Base-by-base conservation (phyloP, 2,329 filamentous ascomycete genomes). In the Trichoderma cornu-damae region DNA sequence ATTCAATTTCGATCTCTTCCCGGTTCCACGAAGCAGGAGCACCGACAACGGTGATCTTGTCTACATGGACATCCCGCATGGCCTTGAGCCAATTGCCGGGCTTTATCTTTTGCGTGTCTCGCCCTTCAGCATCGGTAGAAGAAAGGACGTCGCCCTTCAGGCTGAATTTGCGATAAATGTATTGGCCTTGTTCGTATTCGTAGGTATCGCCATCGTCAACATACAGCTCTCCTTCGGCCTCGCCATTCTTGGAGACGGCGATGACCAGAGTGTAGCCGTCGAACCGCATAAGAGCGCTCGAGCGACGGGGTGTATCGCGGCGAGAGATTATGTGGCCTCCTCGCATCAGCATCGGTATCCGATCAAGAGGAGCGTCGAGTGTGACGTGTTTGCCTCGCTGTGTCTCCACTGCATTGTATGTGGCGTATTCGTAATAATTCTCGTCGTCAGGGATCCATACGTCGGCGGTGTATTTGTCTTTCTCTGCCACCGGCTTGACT, bases 201-300 rank as follows among this genome's bases (percentile, higher is more conserved):
- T 92, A 99, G 1, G 88, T 89, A 72, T 97, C 92, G 47, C 94
- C 94, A 63, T 99, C 94, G 68, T 99, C 94, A 28, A 90, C 78
- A 68, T 99, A 99, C 6, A 99, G 76, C 48, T 88, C 86, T 26
- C 94, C 94, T 47, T 87, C 82, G 0, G 93, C 90, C 4, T 67
- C 57, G 18, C 74, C 78, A 48, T 63, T 60, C 65, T 86, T 83
- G 53, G 87, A 85, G 30, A 95, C 77, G 1, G 70, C 62, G 2
- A 97, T 79, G 2, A 99, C 86, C 1, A 99, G 82, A 0, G 94
- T 99, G 76, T 96, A 96, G 38, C 95, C 92, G 70, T 99, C 94
- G 72, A 86, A 96, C 66, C 84, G 88, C 94, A 97, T 97, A 44
- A 96, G 79, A 18, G 88, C 86, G 58, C 85, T 89, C 58, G 90